These are phyloP conservation scores for Saraca asoca DNA, from an alignment of 331 rosid species.

Conservation along the genomic window DNA sequence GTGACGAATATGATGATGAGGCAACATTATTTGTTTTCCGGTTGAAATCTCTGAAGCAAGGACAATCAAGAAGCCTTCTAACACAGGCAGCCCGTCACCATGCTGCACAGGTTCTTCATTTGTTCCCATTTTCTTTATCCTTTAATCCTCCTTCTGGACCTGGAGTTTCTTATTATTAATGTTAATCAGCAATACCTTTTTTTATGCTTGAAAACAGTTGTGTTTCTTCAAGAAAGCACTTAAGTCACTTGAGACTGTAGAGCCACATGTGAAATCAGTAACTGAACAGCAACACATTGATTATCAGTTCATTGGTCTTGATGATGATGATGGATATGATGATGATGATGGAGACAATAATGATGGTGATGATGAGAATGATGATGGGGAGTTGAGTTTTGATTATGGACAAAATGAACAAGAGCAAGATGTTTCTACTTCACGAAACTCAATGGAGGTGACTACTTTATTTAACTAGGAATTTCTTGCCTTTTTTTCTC, in stretches of 20 bases:
- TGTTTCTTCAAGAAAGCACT: slow-evolving; percentile 86
- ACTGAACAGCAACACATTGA: slow-evolving; percentile 91
- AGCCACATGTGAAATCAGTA: slow-evolving; percentile 77
- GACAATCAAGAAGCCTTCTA: slow-evolving; percentile 92
- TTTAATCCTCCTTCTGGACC: slow-evolving; percentile 12
- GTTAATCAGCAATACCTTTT: slow-evolving; percentile 35
- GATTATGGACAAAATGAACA: slow-evolving; percentile 66
- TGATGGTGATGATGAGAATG: slow-evolving; percentile 58
- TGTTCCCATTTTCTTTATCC: slow-evolving; percentile 17
- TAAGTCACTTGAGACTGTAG: slow-evolving; percentile 80
- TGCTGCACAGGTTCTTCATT: slow-evolving; percentile 80
- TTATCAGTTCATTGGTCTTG: slow-evolving; percentile 82
- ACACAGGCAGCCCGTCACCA: slow-evolving; percentile 99
- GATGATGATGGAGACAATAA: slow-evolving; percentile 47
- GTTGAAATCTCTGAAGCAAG: slow-evolving; percentile 94
- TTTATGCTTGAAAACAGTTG: slow-evolving; percentile 57
- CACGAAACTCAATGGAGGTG: slow-evolving; percentile 72
- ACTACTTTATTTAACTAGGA: slow-evolving; percentile 28
- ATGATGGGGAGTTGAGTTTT: slow-evolving; percentile 90
- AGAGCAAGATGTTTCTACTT: slow-evolving; percentile 58
- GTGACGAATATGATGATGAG: slow-evolving; percentile 90
- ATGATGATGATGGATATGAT: slow-evolving; percentile 66
- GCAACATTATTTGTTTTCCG: slow-evolving; percentile 92
- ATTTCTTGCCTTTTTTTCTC: slow-evolving; percentile 17
- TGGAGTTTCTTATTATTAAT: slow-evolving; percentile 16